Evolutionary conservation across 345 rosid genomes (phyloP), one percentile per base, ranked within the genome.

Genomic region (Populus euphratica): DNA sequence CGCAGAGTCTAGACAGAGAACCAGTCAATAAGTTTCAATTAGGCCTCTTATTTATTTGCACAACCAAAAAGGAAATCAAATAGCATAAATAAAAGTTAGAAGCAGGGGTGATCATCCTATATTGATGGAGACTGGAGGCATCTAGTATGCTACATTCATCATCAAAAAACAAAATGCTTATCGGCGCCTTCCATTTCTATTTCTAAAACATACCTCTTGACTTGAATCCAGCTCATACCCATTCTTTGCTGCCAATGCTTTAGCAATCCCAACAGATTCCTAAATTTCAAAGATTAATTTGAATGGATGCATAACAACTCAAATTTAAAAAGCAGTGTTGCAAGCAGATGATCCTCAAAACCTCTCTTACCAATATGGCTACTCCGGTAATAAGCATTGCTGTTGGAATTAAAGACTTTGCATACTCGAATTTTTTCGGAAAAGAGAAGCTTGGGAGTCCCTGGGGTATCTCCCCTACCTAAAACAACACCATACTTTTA

Each of bases 251-350:
- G 99, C 99, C 84, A 96, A 89, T 70, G 98, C 98, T 91, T 96
- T 96, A 79, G 99, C 98, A 80, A 96, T 96, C 62, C 99, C 98
- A 36, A 96, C 99, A 82, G 98, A 96, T 88, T 96, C 98, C 98
- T 96, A 84, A 59, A 87, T 62, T 81, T 77, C 47, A 80, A 80
- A 61, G 62, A 27, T 62, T 59, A 35, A 33, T 9, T 61, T 70
- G 2, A 56, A 47, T 35, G 47, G 78, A 81, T 10, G 23, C 10
- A 59, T 52, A 67, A 67, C 41, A 56, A 74, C 65, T 78, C 72
- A 65, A 78, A 66, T 27, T 50, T 44, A 76, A 36, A 39, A 66
- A 69, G 49, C 23, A 67, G 63, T 33, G 16, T 1, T 39, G 72
- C 74, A 23, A 76, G 14, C 49, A 49, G 79, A 52, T 78, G 74